Evolutionary conservation across 2,329 filamentous ascomycete genomes (phyloP).

Genomic region (Alternaria ventricosa): DNA sequence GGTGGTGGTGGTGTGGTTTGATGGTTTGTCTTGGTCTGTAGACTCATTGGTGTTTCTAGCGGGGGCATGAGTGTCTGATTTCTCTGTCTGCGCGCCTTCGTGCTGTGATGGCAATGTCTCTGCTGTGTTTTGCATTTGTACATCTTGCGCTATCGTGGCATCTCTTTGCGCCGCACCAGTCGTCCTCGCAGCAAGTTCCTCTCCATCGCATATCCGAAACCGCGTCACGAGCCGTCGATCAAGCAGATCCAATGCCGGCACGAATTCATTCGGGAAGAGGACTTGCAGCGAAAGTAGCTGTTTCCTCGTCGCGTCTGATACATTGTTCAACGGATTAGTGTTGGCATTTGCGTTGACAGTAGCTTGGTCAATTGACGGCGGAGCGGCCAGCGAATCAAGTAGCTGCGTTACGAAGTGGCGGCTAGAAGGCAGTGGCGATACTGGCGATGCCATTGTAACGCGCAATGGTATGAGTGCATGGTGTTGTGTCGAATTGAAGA

Average conservation of each 20-base stretch:
- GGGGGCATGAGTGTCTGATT: background rate
- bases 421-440: conserved; percentile 30
- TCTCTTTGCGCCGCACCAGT: background rate
- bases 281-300: conserved; percentile 83
- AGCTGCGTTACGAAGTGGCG: conserved; percentile 46
- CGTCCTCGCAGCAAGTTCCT: background rate
- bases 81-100: background rate
- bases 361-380: conserved; percentile 10
- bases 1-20: background rate
- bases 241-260: conserved; percentile 86
- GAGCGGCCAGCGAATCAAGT: conserved; percentile 32
- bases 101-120: background rate
- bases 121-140: background rate
- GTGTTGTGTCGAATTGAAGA: background rate
- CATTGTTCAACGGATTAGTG: conserved; percentile 52
- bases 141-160: background rate
- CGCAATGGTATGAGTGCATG: conserved; percentile 10
- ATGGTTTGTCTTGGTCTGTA: background rate
- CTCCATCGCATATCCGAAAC: conserved; percentile 31
- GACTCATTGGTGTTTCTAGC: background rate
- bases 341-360: conserved; percentile 17
- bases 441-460: conserved; percentile 17
- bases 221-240: conserved; percentile 76
- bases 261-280: conserved; percentile 78
- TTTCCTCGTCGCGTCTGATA: conserved; percentile 38